Evolutionary conservation across 345 rosid genomes (phyloP), one percentile per base, ranked within the genome.

Genomic region (Sisymbrium irio): DNA sequence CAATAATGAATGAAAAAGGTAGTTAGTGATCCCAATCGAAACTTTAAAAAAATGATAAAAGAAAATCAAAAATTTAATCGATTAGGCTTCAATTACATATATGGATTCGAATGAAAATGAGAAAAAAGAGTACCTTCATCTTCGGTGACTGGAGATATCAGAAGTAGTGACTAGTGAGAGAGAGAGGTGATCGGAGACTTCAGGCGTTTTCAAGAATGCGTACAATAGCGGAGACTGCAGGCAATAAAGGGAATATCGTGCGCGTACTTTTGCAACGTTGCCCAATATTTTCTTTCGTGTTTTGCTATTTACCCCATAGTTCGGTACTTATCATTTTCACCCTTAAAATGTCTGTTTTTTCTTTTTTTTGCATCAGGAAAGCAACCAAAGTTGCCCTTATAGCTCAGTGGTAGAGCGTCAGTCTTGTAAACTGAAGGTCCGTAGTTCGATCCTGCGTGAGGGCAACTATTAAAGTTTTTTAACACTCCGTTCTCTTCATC

Each of bases 391-490:
- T 19, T 10, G 88, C 90, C 90, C 85, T 65, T 86, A 84, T 88
- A 81, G 91, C 89, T 88, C 89, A 89, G 90, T 85, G 92, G 90
- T 85, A 89, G 89, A 89, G 88, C 89, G 90, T 82, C 88, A 88
- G 92, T 86, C 90, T 88, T 84, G 90, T 83, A 86, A 87, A 84
- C 90, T 80, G 88, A 81, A 89, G 91, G 91, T 87, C 85, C 78
- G 85, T 77, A 82, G 87, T 89, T 87, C 88, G 81, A 87, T 86
- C 85, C 84, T 85, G 87, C 87, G 76, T 83, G 85, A 75, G 87
- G 89, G 91, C 97, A 87, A 3, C 3, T 0, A 49, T 28, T 19
- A 30, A 5, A 1, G 17, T 27, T 51, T 13, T 1, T 6, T 57
- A 28, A n/a, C 0, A 45, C 14, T 10, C 13, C 4, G 32, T 28